These are phyloP conservation scores for Globisporangium okanoganense DNA, from an alignment of 352 stramenopile genomes.

Conservation along the genomic window DNA sequence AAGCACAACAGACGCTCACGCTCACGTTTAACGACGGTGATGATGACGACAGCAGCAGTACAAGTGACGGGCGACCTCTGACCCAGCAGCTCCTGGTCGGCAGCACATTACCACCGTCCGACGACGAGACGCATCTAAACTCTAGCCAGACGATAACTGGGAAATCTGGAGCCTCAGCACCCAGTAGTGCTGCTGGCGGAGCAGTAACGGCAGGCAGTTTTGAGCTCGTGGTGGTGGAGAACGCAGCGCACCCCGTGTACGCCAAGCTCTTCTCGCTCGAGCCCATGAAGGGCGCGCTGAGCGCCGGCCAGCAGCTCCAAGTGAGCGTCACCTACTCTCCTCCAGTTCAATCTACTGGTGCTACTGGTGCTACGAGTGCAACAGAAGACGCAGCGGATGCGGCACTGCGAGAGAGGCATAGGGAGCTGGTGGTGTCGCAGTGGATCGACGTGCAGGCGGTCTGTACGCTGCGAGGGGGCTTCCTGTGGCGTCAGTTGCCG, in stretches of 20 bases:
- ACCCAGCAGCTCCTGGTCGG: conserved; percentile 40
- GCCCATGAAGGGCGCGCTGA: conserved; percentile 58
- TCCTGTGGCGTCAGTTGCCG: conserved; percentile 28
- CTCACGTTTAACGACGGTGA: conserved; percentile 40
- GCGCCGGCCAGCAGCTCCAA: conserved; percentile 43
- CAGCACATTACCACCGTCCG: conserved; percentile 28
- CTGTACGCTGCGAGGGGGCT: conserved; percentile 36
- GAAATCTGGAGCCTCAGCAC: not conserved
- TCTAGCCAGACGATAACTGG: not conserved
- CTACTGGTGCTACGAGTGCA: not conserved
- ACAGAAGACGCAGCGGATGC: not conserved
- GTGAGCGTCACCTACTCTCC: conserved; percentile 57
- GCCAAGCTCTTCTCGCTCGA: conserved; percentile 65
- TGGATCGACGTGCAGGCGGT: conserved; percentile 39
- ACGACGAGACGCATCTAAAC: conserved; percentile 5
- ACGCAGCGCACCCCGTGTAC: conserved; percentile 29
- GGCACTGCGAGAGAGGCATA: conserved; percentile 12
- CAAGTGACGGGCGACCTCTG: not conserved
- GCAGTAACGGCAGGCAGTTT: conserved; percentile 35
- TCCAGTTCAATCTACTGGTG: not conserved
- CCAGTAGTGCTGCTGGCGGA: not conserved
- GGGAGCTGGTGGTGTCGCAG: conserved; percentile 29
- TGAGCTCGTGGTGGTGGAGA: conserved; percentile 54
- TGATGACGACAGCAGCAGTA: conserved; percentile 7
- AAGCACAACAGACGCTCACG: conserved; percentile 30